A percentile compares a stretch with the other conserved stretches of the same genome.
Conservation (phyloP, 2,329 filamentous ascomycete genomes). For the Thyridium curvatum region DNA sequence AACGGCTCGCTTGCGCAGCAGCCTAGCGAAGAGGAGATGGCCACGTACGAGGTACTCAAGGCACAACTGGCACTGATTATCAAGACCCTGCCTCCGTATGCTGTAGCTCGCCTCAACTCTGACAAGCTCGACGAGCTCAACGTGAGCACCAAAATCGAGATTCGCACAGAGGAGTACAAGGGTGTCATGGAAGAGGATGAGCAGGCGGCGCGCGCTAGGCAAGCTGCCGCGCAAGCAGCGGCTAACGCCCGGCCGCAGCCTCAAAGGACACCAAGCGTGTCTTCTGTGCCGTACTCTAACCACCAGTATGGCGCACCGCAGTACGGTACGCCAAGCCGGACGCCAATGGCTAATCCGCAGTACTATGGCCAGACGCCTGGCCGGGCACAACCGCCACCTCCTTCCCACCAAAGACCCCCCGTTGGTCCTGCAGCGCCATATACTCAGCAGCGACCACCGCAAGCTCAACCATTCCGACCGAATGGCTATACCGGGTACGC, state of each 20-base stretch:
- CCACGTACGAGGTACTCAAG: conserved; percentile 67
- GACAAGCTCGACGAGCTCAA: conserved; percentile 79
- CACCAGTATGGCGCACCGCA: conserved; percentile 37
- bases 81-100: conserved; percentile 72
- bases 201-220: conserved; percentile 42
- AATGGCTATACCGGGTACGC: conserved; percentile 42
- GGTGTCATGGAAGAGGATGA: conserved; percentile 84
- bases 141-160: conserved; percentile 70
- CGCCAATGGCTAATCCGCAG: conserved; percentile 27
- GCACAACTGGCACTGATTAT: conserved; percentile 70
- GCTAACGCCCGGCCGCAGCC: conserved; percentile 20
- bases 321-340: conserved; percentile 40
- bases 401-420: conserved; percentile 29
- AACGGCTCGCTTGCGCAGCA: conserved; percentile 62
- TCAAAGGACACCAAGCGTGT: conserved; percentile 24
- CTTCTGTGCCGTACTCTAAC: conserved; percentile 28
- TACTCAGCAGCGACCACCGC: conserved; percentile 23
- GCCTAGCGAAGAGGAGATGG: conserved; percentile 49
- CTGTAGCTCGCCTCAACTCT: conserved; percentile 78
- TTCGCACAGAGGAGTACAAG: conserved; percentile 66
- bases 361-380: conserved; percentile 39
- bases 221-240: conserved; percentile 20
- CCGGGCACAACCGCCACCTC: conserved; percentile 26
- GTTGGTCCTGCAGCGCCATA: conserved; percentile 26
- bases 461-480: conserved; percentile 41